These are phyloP conservation scores for Aspergillus spinulosporus DNA, from an alignment of 2,329 filamentous ascomycete genomes.

Conservation along the genomic window DNA sequence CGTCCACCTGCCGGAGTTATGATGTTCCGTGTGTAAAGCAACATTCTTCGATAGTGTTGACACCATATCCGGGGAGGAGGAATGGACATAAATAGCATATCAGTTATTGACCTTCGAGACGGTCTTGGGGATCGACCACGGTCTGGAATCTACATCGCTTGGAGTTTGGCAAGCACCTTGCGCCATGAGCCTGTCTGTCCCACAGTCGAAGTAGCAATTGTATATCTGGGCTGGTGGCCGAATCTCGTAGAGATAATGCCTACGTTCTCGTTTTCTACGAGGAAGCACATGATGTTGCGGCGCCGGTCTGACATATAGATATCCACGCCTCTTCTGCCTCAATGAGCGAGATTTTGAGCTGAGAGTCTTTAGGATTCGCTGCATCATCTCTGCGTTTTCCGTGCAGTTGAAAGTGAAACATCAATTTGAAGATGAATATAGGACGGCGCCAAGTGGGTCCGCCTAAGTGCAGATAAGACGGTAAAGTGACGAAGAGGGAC, in stretches of 20 bases:
- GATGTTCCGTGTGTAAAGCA: not conserved
- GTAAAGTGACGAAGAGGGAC: not conserved
- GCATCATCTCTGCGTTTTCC: not conserved
- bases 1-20: not conserved
- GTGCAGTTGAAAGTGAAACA: not conserved
- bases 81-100: slow-evolving; percentile 3
- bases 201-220: too few relatives aligned
- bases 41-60: slow-evolving; percentile 5
- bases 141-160: not conserved
- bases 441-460: not conserved
- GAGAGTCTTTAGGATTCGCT: not conserved
- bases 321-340: not conserved
- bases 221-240: too few relatives aligned
- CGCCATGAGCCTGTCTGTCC: too few relatives aligned
- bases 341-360: not conserved
- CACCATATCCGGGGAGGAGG: not conserved
- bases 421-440: not conserved
- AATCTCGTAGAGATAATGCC: too few relatives aligned
- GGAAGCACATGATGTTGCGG: too few relatives aligned
- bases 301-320: too few relatives aligned
- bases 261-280: too few relatives aligned
- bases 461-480: not conserved
- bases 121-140: too few relatives aligned
- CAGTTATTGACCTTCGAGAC: not conserved
- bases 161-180: too few relatives aligned